Conservation (phyloP, 2,329 filamentous ascomycete genomes). For the Ascochyta lentis region DNA sequence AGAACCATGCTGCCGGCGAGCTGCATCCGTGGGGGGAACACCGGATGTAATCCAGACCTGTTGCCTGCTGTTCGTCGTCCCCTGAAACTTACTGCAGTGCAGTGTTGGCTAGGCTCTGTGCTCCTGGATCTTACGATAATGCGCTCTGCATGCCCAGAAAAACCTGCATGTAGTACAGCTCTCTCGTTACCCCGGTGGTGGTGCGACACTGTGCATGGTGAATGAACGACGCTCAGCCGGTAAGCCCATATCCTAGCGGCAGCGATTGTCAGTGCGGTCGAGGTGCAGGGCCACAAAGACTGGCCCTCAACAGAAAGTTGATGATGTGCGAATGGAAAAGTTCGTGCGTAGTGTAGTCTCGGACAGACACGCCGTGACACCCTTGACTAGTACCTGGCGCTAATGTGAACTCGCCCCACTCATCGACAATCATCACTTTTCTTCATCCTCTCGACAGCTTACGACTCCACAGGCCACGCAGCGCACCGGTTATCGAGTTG, state of each 20-base stretch:
- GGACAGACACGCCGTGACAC: background rate
- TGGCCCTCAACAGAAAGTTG: constrained; percentile 8
- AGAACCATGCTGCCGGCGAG: background rate
- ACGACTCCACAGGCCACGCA: constrained; percentile 5
- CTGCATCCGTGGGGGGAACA: background rate
- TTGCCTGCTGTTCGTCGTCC: background rate
- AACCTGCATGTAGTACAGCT: constrained; percentile 7
- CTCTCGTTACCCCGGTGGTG: constrained; percentile 5
- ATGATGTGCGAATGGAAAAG: background rate
- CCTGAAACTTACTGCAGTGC: constrained; percentile 5
- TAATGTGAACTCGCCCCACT: constrained; percentile 5
- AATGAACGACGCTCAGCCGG: background rate
- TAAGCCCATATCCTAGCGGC: background rate
- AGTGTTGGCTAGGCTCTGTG: background rate
- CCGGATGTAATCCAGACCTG: background rate
- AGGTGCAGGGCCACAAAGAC: constrained; percentile 1
- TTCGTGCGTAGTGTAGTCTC: background rate
- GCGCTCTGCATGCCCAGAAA: background rate
- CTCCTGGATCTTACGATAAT: constrained; percentile 12
- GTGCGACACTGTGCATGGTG: constrained; percentile 1
- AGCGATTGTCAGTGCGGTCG: background rate
- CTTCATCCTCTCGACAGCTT: background rate
- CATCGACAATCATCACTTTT: constrained; percentile 1
- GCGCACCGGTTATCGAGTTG: background rate
- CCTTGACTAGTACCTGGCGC: constrained; percentile 7